Percentiles rank a stretch among this genome's conserved stretches.
Evolutionary conservation across 345 rosid species (phyloP).

Genomic region (Erodium maritimum): DNA sequence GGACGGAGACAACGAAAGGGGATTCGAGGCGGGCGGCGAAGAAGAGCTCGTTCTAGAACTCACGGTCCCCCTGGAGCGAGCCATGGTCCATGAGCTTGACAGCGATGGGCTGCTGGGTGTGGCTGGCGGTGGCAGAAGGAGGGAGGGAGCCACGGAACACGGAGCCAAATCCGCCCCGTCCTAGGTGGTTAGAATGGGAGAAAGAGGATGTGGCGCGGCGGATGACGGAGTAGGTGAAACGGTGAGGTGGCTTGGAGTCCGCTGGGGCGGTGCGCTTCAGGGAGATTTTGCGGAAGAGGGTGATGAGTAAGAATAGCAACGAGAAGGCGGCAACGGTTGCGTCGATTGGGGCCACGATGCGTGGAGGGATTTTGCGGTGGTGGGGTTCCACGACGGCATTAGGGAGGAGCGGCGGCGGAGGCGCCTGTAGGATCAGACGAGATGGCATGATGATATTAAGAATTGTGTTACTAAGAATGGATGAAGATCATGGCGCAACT

Average conservation of each 20-base stretch:
- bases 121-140: conserved; percentile 12
- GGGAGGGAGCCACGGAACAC: conserved; percentile 44
- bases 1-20: conserved; percentile 44
- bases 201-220: conserved; percentile 74
- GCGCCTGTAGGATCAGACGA: conserved; percentile 15
- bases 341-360: conserved; percentile 24
- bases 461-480: background rate
- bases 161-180: conserved; percentile 96
- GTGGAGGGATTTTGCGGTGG: conserved; percentile 11
- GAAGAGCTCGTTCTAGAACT: conserved; percentile 83
- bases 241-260: conserved; percentile 45
- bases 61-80: conserved; percentile 86
- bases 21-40: conserved; percentile 63
- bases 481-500: too few species aligned
- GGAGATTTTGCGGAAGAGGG: conserved; percentile 58
- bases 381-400: background rate
- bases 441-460: conserved; percentile 33
- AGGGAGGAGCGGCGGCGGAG: conserved; percentile 9
- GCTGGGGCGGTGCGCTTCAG: conserved; percentile 74
- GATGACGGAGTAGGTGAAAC: conserved; percentile 63
- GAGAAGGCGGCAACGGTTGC: conserved; percentile 27
- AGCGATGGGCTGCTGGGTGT: conserved; percentile 30
- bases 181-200: conserved; percentile 63
- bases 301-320: conserved; percentile 27
- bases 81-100: conserved; percentile 91